Conservation (phyloP, 441 rosid species). For the Populus hybrid region DNA sequence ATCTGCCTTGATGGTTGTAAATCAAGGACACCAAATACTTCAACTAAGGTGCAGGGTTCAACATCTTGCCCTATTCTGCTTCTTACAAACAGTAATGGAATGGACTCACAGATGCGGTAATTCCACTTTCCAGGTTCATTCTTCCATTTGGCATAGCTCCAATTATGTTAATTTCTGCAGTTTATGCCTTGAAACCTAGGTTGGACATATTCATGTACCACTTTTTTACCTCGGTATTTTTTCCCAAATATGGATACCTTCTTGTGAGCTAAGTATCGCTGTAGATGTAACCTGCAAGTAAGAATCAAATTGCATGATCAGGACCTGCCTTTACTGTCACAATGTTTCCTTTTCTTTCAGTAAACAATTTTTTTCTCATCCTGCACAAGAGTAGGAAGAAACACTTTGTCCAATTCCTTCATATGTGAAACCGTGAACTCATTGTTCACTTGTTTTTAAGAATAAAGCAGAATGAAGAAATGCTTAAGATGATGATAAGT, state of each 20-base stretch:
- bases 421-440: too few relatives aligned
- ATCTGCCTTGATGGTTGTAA: constrained; percentile 49
- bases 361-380: background rate
- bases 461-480: too few relatives aligned
- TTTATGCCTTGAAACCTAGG: background rate
- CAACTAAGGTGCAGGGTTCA: constrained; percentile 38
- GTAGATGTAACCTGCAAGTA: too few relatives aligned
- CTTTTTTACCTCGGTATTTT: background rate
- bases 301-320: background rate
- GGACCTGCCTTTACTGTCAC: background rate
- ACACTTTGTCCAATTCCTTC: too few relatives aligned
- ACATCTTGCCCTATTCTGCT: constrained; percentile 67
- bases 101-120: constrained; percentile 51
- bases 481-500: too few relatives aligned
- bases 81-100: constrained; percentile 47
- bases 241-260: background rate
- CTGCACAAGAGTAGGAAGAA: background rate
- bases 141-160: background rate
- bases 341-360: constrained; percentile 2
- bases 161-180: background rate
- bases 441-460: too few relatives aligned
- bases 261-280: background rate
- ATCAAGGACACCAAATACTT: constrained; percentile 26
- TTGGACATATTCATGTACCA: background rate
- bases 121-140: constrained; percentile 11